Base-by-base conservation (phyloP, 129 eudicot genomes). In the Tagetes patula region DNA sequence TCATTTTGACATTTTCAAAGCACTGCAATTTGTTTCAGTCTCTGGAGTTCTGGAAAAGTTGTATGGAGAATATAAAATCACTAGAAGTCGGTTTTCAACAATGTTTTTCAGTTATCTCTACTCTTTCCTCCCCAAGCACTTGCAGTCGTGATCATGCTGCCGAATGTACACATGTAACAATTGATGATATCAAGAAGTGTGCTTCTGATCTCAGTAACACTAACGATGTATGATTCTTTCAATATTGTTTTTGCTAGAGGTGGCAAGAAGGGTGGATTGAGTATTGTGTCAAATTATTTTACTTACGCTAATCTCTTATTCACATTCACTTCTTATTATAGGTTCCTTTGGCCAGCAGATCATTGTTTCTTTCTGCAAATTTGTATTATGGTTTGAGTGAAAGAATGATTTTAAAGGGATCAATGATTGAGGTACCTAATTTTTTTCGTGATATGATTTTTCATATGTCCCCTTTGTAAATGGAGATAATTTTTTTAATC, bases 341-440 rank as follows among this genome's bases (percentile, higher is more conserved):
- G 99, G 99, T 70, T 82, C 87, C 91, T 72, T 31, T 42, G 58
- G 50, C 95, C 76, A 79, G 76, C 71, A 73, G 73, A 70, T 79
- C 97, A 52, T 67, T 67, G 80, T 94, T 86, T 68, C 71, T 90
- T 42, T 85, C 96, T 65, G 86, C 97, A 63, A 58, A 80, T 80
- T 86, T 94, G 32, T 90, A 81, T 80, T 74, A 84, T 82, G 99
- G 88, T 71, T 81, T 88, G 84, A 55, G 82, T 75, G 91, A 80
- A 65, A 80, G 87, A 75, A 71, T 88, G 74, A 69, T 81, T 63
- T 71, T 82, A 45, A 81, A 82, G 45, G 97, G 99, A 55, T 77
- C 43, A 55, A 72, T 90, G 74, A 48, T 78, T 74, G 96, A 94
- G 99, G 99, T 90, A 84, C 66, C 55, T 71, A 61, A 9, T 46